phyloP scores from a whole-genome alignment of 345 rosid species.

The Hirschfeldia incana region DNA sequence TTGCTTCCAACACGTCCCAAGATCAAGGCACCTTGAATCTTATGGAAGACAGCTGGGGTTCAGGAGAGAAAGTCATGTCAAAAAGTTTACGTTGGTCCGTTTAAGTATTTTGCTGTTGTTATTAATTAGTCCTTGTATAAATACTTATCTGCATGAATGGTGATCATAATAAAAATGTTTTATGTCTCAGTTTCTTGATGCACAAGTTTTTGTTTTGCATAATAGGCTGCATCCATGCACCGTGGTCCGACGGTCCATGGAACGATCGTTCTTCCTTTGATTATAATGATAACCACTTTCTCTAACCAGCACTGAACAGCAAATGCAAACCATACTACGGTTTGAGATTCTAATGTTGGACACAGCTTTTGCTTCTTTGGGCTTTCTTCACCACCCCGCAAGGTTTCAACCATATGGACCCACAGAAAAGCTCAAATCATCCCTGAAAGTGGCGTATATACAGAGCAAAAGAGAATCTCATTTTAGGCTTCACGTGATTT shows the following conservation, averaged over 20 bases:
- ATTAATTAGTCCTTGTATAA: slow-evolving; percentile 19
- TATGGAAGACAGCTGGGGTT: slow-evolving; percentile 5
- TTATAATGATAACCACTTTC: neutral
- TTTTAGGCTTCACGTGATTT: neutral
- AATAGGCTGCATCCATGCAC: neutral
- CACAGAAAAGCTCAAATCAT: slow-evolving; percentile 5
- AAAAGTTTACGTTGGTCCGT: slow-evolving; percentile 11
- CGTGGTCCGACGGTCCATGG: neutral
- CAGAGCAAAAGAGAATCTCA: slow-evolving; percentile 25
- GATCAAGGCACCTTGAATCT: slow-evolving; percentile 33
- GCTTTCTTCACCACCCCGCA: slow-evolving; percentile 35
- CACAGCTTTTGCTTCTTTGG: slow-evolving; percentile 11
- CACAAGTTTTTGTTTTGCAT: neutral
- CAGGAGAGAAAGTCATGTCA: too few species aligned
- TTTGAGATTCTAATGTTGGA: slow-evolving; percentile 14
- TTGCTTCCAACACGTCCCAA: slow-evolving; percentile 38
- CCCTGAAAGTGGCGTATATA: slow-evolving; percentile 29
- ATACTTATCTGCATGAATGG: slow-evolving; percentile 30
- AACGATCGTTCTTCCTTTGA: neutral
- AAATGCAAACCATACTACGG: neutral
- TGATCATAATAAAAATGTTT: slow-evolving; percentile 3
- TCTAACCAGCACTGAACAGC: neutral
- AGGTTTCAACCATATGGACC: slow-evolving; percentile 19
- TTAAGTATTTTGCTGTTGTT: slow-evolving; percentile 16
- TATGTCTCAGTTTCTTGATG: slow-evolving; percentile 12